These are phyloP conservation scores for Rhizopogon rudus DNA, from an alignment of 768 basidiomycete species.

Conservation along the genomic window DNA sequence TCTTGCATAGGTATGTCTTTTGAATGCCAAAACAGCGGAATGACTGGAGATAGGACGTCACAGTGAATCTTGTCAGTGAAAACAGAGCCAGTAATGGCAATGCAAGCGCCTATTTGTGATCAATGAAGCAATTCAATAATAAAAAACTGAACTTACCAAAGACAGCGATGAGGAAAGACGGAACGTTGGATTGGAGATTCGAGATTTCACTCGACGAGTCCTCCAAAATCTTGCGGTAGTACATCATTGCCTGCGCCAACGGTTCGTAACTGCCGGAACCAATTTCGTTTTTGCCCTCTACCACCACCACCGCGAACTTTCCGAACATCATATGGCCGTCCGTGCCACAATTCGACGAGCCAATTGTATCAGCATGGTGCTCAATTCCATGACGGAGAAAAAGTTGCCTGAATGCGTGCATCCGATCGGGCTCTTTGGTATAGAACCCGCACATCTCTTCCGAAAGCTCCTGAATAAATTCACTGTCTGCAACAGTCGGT, in stretches of 20 bases:
- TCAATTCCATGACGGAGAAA: constrained; percentile 8
- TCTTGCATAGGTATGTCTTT: background rate
- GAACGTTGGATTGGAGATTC: background rate
- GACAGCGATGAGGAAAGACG: background rate
- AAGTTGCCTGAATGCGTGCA: background rate
- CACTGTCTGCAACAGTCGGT: background rate
- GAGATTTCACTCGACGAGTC: background rate
- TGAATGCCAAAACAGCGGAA: background rate
- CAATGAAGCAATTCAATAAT: background rate
- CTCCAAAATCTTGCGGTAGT: constrained; percentile 9
- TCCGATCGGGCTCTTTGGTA: constrained; percentile 8
- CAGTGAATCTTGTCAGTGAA: background rate
- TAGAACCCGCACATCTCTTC: constrained; percentile 15
- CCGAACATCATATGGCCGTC: constrained; percentile 7
- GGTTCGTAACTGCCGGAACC: constrained; percentile 17
- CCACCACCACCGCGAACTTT: constrained; percentile 12
- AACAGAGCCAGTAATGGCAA: background rate
- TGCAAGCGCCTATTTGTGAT: background rate
- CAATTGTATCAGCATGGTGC: too few relatives aligned
- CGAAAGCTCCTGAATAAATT: constrained; percentile 13
- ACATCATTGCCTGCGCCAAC: constrained; percentile 15
- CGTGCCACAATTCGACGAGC: constrained; percentile 2
- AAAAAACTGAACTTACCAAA: background rate
- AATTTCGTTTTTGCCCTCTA: constrained; percentile 16
- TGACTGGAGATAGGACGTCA: background rate